A percentile compares a stretch with the other conserved stretches of the same genome.
Conservation (phyloP, 345 rosid species). For the Geranium rotundifolium region DNA sequence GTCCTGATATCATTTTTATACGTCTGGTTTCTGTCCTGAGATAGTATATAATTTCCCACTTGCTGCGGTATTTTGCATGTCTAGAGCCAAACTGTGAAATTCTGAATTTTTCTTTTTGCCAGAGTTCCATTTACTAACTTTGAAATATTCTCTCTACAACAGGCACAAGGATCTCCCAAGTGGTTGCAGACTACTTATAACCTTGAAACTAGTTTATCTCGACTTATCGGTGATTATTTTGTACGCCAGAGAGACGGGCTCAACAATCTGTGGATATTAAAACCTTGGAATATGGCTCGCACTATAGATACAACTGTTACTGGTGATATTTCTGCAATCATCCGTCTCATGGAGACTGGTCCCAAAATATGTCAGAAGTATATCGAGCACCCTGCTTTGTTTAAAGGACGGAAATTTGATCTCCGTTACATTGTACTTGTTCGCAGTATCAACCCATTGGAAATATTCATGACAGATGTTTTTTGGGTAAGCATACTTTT, state of each 20-base stretch:
- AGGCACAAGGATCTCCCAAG: constrained; percentile 76
- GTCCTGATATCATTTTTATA: neutral
- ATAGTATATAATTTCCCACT: neutral
- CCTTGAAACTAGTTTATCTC: constrained; percentile 66
- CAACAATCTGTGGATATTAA: constrained; percentile 83
- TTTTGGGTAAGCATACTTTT: constrained; percentile 59
- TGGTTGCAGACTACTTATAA: constrained; percentile 92
- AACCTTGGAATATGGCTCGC: constrained; percentile 99
- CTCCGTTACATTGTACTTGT: constrained; percentile 70
- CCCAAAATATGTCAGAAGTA: constrained; percentile 98
- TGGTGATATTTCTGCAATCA: constrained; percentile 58
- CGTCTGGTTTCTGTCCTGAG: neutral
- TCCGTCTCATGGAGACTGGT: constrained; percentile 96
- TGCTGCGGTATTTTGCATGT: neutral
- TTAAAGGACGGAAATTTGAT: constrained; percentile 74
- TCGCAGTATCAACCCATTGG: constrained; percentile 66
- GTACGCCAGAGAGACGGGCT: constrained; percentile 45
- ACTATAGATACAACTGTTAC: constrained; percentile 88
- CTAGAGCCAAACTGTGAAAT: neutral
- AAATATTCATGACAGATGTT: constrained; percentile 61
- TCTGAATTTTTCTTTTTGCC: neutral
- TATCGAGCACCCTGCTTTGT: constrained; percentile 83
- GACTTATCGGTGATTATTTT: constrained; percentile 71
- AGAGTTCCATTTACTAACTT: constrained; percentile 6
- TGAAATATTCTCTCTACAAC: constrained; percentile 12